These are phyloP conservation scores for Ustilago shanxiensis DNA, from an alignment of 1,284 basidiomycete species.

Conservation along the genomic window DNA sequence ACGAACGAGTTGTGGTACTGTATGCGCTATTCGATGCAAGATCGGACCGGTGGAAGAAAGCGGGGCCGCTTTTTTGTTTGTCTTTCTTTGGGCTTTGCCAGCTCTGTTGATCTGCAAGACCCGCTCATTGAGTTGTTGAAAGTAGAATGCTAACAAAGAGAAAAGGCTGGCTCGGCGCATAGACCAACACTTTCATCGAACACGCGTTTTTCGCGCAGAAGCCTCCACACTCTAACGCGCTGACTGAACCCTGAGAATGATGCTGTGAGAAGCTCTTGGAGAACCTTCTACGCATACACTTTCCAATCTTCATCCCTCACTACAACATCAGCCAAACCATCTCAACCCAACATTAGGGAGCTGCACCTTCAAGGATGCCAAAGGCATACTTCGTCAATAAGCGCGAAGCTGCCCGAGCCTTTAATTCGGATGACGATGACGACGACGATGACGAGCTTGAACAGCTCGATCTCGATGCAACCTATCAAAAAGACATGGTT, in stretches of 20 bases:
- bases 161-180: background rate
- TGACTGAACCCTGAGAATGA: constrained; percentile 10
- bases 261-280: background rate
- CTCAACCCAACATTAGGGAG: background rate
- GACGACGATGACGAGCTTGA: constrained; percentile 50
- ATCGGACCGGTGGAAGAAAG: constrained; percentile 2
- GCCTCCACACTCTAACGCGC: constrained; percentile 10
- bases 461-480: constrained; percentile 48
- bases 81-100: background rate
- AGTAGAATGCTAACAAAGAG: no score
- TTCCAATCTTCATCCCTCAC: background rate
- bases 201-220: background rate
- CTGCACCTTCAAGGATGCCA: constrained; percentile 21
- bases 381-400: constrained; percentile 54
- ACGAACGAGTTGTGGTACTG: no score
- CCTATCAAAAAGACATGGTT: constrained; percentile 60
- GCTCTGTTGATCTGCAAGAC: no score
- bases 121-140: no score
- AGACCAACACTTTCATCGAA: constrained; percentile 22
- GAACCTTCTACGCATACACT: background rate
- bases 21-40: background rate
- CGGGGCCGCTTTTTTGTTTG: background rate
- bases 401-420: constrained; percentile 46
- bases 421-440: constrained; percentile 36
- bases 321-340: background rate